Percentiles rank a stretch among this genome's conserved stretches.
Conservation (phyloP, 139 green algal genomes). For the Astrephomene gubernaculifera region DNA sequence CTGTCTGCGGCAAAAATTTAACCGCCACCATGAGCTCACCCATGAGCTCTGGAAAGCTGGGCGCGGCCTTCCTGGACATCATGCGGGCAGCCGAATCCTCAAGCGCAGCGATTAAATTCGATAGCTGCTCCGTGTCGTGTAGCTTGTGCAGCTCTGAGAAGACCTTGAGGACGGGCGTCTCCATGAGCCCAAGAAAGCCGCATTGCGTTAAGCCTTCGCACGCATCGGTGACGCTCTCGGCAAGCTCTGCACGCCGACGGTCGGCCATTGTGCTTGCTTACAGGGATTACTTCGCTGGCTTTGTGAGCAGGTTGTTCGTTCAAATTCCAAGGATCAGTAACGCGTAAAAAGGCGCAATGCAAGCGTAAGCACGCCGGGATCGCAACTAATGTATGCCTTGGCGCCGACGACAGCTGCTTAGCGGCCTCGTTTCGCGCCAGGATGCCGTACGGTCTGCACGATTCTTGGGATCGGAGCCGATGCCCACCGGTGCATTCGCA, state of each 20-base stretch:
- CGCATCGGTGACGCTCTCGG: background rate
- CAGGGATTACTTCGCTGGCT: no score
- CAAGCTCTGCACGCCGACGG: conserved; percentile 8
- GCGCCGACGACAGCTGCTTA: no score
- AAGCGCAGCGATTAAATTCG: background rate
- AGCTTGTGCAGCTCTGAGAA: conserved; percentile 36
- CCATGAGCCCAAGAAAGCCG: conserved; percentile 19
- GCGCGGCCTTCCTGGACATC: background rate
- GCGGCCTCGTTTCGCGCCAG: no score
- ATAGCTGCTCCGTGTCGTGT: conserved; percentile 11
- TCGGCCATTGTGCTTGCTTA: conserved; percentile 40
- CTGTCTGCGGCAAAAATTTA: background rate
- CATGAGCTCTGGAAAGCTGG: conserved; percentile 22
- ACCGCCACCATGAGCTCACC: background rate
- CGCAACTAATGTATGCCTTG: no score
- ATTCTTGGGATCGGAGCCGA: no score
- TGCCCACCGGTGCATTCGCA: no score
- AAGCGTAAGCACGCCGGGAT: no score
- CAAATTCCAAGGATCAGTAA: no score
- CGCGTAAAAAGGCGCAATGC: no score
- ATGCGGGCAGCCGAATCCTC: conserved; percentile 1
- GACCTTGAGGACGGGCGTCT: conserved; percentile 6
- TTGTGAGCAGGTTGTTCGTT: no score
- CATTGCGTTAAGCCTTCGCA: background rate
- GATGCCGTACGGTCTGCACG: no score